Evolutionary conservation across 2,329 filamentous ascomycete species (phyloP), one percentile per base, ranked within the genome.

Genomic region (Aspergillus oerlinghausenensis): DNA sequence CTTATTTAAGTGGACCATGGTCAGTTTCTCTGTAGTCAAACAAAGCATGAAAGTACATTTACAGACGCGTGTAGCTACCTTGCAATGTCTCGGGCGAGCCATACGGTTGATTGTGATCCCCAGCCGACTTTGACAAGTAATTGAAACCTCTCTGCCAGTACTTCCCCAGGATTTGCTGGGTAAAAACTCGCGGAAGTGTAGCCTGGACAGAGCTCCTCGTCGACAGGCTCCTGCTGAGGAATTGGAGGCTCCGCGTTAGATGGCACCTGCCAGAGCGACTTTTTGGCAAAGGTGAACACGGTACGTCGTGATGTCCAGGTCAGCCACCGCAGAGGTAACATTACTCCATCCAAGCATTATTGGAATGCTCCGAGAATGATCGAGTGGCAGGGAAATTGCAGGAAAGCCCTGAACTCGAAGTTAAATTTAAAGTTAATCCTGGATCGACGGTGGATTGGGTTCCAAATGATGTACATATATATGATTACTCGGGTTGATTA

Each of bases 31-130:
- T 7, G 14, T 14, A 28, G 9, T 23, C 28, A 42, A 21, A 21
- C 21, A 10, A 32, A 32, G 29, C 9, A 10, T 2, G 28, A 9
- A 4, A 6, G 38, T 3, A 17, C 17, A 17, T 4, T 19, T 42
- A 42, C 38, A 3, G 29, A 32, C 1, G 10, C 4, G 25, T 14
- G 5, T 3, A 19, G 6, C 10, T 59, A 59, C 60, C 55, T 49
- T 43, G 63, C 56, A 3, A 75, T 58, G 57, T 77, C 71, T 26
- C 67, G 69, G 4, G 74, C 74, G 14, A 79, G 67, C 76, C 76
- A 79, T 21, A 77, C 73, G 0, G 76, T 79, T 1, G 74, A 79
- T 7, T 65, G 70, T n/a, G 65, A 64, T 21, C 77, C 76, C 60
- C 64, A 79, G 5, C 75, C 76, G 3, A 79, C 61, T 54, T 80